Conservation (phyloP, 2,329 filamentous ascomycete species). For the Aspergillus fumigatus region DNA sequence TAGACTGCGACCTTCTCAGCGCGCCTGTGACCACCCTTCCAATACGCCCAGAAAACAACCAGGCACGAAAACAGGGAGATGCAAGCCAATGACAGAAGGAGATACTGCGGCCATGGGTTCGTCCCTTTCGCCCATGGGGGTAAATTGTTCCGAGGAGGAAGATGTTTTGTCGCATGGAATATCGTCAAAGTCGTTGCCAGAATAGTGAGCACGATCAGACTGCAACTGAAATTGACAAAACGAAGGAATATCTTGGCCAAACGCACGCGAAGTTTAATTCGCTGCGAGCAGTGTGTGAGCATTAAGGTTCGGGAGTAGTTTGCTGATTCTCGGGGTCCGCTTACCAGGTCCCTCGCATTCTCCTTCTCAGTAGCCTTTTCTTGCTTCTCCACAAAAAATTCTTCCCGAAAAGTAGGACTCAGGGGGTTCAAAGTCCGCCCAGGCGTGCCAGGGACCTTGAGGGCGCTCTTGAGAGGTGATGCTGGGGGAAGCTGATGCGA, state of each 20-base stretch:
- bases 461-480: conserved; percentile 81
- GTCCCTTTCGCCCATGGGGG: conserved; percentile 80
- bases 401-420: conserved; percentile 88
- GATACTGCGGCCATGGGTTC: conserved; percentile 81
- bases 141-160: conserved; percentile 73
- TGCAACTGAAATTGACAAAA: conserved; percentile 94
- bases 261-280: conserved; percentile 85
- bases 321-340: conserved; percentile 32
- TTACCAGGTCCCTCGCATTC: conserved; percentile 81
- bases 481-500: conserved; percentile 60
- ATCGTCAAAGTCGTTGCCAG: conserved; percentile 82
- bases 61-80: conserved; percentile 77
- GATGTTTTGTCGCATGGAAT: conserved; percentile 77
- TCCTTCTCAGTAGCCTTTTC: conserved; percentile 78
- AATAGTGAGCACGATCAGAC: conserved; percentile 88
- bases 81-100: conserved; percentile 72
- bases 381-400: conserved; percentile 78
- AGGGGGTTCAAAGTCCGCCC: conserved; percentile 72
- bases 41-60: conserved; percentile 78
- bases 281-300: conserved; percentile 53
- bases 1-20: conserved; percentile 93
- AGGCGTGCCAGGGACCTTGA: conserved; percentile 81
- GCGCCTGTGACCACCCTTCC: conserved; percentile 76
- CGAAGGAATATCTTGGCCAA: conserved; percentile 94
- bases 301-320: conserved; percentile 19